Percentiles rank a stretch among this genome's conserved stretches.
phyloP scores from a whole-genome alignment of 2,329 filamentous ascomycete species.

The Trichoderma sp. region DNA sequence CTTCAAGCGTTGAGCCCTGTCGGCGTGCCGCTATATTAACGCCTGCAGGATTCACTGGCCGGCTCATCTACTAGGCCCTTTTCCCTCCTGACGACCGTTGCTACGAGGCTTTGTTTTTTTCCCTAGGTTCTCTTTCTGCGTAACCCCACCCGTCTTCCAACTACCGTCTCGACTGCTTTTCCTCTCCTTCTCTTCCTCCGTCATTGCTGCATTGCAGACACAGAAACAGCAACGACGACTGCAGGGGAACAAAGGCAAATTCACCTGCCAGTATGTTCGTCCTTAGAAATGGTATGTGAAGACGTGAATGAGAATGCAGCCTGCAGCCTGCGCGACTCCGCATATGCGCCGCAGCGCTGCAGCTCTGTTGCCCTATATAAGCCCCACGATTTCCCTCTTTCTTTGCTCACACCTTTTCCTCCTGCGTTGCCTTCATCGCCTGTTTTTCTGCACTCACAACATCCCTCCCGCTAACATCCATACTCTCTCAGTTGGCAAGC shows the following conservation, averaged over 20 bases:
- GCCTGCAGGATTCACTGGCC: neutral
- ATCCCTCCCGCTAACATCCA: neutral
- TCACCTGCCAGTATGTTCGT: conserved; percentile 36
- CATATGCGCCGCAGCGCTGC: neutral
- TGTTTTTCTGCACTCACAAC: neutral
- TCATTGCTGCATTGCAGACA: neutral
- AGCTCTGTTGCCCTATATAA: neutral
- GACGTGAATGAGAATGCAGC: neutral
- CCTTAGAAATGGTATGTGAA: conserved; percentile 38
- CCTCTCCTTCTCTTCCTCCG: neutral
- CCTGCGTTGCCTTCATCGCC: neutral
- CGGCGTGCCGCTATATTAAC: neutral
- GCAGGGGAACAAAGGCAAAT: neutral
- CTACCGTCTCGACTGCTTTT: neutral
- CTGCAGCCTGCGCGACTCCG: neutral
- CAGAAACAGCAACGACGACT: conserved; percentile 8
- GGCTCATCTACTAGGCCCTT: neutral
- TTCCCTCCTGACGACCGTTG: conserved; percentile 10
- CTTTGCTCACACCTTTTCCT: neutral
- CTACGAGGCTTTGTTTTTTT: conserved; percentile 17
- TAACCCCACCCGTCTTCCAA: neutral
- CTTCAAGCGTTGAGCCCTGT: neutral
- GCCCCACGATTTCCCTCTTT: conserved; percentile 1
- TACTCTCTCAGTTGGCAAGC: conserved; percentile 68
- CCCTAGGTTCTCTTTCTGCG: neutral